Evolutionary conservation across 2,329 filamentous ascomycete species (phyloP).

Genomic region (Aspergillus costaricaensis): DNA sequence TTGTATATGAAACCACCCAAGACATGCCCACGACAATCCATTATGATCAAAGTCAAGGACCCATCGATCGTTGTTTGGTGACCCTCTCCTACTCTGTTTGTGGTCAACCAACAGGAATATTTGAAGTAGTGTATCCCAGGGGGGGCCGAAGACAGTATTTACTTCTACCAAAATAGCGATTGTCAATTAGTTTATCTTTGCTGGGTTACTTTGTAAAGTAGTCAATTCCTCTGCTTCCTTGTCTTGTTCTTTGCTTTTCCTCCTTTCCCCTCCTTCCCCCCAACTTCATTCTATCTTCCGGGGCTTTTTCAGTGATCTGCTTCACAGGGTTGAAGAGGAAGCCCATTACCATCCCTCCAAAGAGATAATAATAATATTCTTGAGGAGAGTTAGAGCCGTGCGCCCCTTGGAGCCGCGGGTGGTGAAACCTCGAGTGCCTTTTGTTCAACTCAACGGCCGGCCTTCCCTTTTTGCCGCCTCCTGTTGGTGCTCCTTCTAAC

Average conservation of each 20-base stretch:
- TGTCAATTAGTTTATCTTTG: no score
- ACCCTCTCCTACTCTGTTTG: not conserved
- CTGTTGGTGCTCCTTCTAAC: slow-evolving; percentile 16
- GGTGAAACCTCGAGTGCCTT: slow-evolving; percentile 8
- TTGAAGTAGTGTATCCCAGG: not conserved
- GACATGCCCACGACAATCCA: not conserved
- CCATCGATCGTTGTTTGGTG: not conserved
- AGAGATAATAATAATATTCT: no score
- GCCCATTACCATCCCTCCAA: no score
- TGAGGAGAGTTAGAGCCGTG: not conserved
- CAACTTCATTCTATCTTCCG: no score
- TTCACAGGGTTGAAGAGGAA: no score
- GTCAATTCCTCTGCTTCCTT: no score
- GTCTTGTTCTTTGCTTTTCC: no score
- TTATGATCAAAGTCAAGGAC: not conserved
- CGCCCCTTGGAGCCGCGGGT: slow-evolving; percentile 1
- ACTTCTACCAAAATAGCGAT: no score
- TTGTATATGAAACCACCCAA: slow-evolving; percentile 5
- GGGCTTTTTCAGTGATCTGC: no score
- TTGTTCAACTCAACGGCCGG: not conserved
- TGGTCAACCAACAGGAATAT: not conserved
- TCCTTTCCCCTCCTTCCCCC: no score
- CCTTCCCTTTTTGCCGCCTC: slow-evolving; percentile 9
- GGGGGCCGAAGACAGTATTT: not conserved
- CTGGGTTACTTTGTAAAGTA: no score